Percentiles rank a stretch among this genome's conserved stretches.
These are phyloP conservation scores for Caryopteris hybrid DNA, from an alignment of 305 asterid genomes.

Conservation along the genomic window DNA sequence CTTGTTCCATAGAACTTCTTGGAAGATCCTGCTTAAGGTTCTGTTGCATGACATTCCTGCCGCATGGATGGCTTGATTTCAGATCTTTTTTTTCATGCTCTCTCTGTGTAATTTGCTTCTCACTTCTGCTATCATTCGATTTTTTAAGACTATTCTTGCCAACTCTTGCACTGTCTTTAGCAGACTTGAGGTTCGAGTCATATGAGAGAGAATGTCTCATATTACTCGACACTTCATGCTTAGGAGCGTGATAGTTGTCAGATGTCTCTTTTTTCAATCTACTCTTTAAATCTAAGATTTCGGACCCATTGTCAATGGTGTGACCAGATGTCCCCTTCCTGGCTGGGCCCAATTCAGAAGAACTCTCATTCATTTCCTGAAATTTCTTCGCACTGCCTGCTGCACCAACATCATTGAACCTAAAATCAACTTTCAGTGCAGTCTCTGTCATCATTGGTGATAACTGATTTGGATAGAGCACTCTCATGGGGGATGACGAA, in stretches of 20 bases:
- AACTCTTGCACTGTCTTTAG: slow-evolving; percentile 22
- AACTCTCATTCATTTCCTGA: slow-evolving; percentile 32
- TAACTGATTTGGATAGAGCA: slow-evolving; percentile 28
- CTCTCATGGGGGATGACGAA: slow-evolving; percentile 85
- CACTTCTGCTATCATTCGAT: slow-evolving; percentile 29
- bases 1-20: slow-evolving; percentile 24
- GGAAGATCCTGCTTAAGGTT: slow-evolving; percentile 27
- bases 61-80: slow-evolving; percentile 24
- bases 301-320: slow-evolving; percentile 22
- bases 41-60: slow-evolving; percentile 21
- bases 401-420: slow-evolving; percentile 25
- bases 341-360: slow-evolving; percentile 28
- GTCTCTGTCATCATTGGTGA: slow-evolving; percentile 33
- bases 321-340: slow-evolving; percentile 32
- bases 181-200: slow-evolving; percentile 30
- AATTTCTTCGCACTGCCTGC: slow-evolving; percentile 35
- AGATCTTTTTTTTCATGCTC: slow-evolving; percentile 27
- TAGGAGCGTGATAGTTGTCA: slow-evolving; percentile 23
- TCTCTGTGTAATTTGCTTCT: slow-evolving; percentile 27
- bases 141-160: slow-evolving; percentile 38
- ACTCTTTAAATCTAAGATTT: slow-evolving; percentile 28
- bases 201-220: slow-evolving; percentile 22
- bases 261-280: slow-evolving; percentile 24
- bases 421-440: slow-evolving; percentile 35
- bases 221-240: slow-evolving; percentile 22